phyloP scores from a whole-genome alignment of 371 early-diverging fungal genomes.

The Apophysomyces trapeziformis region DNA sequence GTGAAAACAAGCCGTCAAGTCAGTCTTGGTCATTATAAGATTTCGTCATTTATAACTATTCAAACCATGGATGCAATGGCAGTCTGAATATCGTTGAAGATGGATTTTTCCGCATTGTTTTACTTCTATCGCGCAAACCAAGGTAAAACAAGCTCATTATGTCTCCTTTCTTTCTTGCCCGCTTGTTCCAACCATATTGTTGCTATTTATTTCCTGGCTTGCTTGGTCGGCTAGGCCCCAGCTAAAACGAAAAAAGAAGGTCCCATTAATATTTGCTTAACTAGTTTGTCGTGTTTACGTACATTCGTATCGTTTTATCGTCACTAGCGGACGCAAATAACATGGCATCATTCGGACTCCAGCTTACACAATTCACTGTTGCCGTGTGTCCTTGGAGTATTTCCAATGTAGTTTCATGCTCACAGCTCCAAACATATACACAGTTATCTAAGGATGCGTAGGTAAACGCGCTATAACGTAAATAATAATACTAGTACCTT shows the following conservation, averaged over 20 bases:
- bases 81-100: too few species aligned
- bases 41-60: too few species aligned
- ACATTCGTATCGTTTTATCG: conserved; percentile 84
- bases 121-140: too few species aligned
- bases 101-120: too few species aligned
- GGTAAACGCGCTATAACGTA: background rate
- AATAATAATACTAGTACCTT: conserved; percentile 49
- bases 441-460: conserved; percentile 53
- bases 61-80: too few species aligned
- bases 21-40: too few species aligned
- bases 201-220: background rate
- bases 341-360: conserved; percentile 61
- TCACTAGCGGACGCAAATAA: conserved; percentile 89
- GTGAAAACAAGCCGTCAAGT: too few species aligned
- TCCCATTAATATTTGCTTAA: conserved; percentile 23
- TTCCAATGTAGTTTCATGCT: conserved; percentile 66
- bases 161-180: background rate
- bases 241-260: background rate
- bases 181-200: background rate
- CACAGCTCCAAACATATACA: conserved; percentile 83
- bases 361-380: conserved; percentile 77
- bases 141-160: background rate
- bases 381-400: conserved; percentile 71
- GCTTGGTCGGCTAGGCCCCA: conserved; percentile 3
- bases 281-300: conserved; percentile 17